Evolutionary conservation across 108 stramenopile genomes (phyloP).

Genomic region (Nitzschia inconspicua): DNA sequence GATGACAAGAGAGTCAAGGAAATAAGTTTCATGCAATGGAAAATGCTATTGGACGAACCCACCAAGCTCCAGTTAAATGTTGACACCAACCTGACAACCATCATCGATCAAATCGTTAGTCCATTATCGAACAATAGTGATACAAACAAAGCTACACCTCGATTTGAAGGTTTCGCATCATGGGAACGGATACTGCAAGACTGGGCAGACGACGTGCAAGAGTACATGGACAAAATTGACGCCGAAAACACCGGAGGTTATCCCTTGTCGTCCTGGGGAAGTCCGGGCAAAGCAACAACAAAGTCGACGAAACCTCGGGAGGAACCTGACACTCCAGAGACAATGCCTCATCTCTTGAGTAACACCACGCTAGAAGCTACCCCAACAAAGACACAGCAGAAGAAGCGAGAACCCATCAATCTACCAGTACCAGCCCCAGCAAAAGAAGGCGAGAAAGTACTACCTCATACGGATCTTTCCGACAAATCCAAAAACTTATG

Average conservation of each 20-base stretch:
- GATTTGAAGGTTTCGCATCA: slow-evolving; percentile 73
- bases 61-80: slow-evolving; percentile 16
- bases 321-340: neutral
- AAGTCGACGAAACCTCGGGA: neutral
- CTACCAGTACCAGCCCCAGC: slow-evolving; percentile 56
- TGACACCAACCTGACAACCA: slow-evolving; percentile 2
- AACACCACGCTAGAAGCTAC: neutral
- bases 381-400: neutral
- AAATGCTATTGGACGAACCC: slow-evolving; percentile 43
- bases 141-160: slow-evolving; percentile 7
- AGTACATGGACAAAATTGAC: slow-evolving; percentile 48
- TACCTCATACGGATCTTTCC: slow-evolving; percentile 71
- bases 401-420: slow-evolving; percentile 18
- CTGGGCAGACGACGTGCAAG: slow-evolving; percentile 74
- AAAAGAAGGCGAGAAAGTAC: slow-evolving; percentile 43
- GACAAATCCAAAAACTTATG: slow-evolving; percentile 74
- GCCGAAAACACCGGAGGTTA: slow-evolving; percentile 34
- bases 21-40: slow-evolving; percentile 38
- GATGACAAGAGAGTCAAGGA: slow-evolving; percentile 10
- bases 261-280: slow-evolving; percentile 39
- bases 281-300: slow-evolving; percentile 15
- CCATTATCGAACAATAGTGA: neutral
- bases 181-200: slow-evolving; percentile 77
- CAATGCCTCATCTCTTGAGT: too few species aligned
- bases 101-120: too few species aligned